These are phyloP conservation scores for Tuber borchii DNA, from an alignment of 495 filamentous ascomycete species.

Conservation along the genomic window DNA sequence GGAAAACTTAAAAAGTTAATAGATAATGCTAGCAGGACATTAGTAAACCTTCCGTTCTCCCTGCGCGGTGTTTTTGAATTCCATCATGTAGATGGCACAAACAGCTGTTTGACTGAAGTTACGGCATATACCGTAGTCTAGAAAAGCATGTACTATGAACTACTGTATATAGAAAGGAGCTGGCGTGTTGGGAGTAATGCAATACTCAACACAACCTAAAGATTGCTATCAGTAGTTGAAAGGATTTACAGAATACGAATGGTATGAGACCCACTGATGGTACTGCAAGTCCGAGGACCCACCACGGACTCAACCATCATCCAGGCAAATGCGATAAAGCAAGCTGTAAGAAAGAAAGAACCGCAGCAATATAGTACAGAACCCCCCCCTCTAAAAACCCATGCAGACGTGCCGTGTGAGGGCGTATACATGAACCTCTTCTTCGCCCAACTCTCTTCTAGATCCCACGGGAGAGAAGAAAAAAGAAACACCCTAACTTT, in stretches of 20 bases:
- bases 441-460: background rate
- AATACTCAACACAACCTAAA: background rate
- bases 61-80: background rate
- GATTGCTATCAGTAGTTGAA: background rate
- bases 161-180: constrained; percentile 1
- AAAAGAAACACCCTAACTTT: background rate
- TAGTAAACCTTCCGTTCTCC: background rate
- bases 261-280: background rate
- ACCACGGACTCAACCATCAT: background rate
- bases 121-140: background rate
- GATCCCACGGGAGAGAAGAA: background rate
- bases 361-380: background rate
- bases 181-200: background rate
- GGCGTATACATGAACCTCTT: background rate
- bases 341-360: background rate
- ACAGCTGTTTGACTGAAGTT: background rate
- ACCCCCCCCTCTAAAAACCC: background rate
- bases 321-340: background rate
- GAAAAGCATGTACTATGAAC: background rate
- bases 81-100: background rate
- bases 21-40: background rate
- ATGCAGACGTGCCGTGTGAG: background rate
- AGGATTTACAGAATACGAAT: background rate
- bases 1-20: background rate
- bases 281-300: background rate